Percentiles rank a stretch among this genome's conserved stretches.
phyloP scores from a whole-genome alignment of 2,329 filamentous ascomycete species.

The Sclerotinia sclerotiorum region DNA sequence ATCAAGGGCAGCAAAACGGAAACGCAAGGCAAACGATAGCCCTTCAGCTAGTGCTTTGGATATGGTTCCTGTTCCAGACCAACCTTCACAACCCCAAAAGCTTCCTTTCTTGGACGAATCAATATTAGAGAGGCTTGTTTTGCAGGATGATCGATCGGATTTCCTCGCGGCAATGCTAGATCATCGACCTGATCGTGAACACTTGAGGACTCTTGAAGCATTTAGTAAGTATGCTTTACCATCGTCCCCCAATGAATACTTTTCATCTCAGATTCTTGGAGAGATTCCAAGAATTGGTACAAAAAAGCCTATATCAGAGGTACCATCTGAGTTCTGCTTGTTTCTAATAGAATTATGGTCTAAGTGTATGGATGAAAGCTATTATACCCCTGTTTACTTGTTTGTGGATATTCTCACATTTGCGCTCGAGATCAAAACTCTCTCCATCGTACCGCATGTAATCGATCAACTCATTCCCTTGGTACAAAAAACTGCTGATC shows the following conservation, averaged over 20 bases:
- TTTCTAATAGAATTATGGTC: constrained; percentile 67
- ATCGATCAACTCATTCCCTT: constrained; percentile 56
- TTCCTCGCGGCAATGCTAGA: constrained; percentile 41
- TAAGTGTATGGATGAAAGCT: constrained; percentile 62
- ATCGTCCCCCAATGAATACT: constrained; percentile 58
- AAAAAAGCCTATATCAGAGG: constrained; percentile 50
- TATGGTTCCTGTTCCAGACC: constrained; percentile 33
- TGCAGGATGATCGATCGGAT: constrained; percentile 46
- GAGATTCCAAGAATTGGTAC: constrained; percentile 60
- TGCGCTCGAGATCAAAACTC: constrained; percentile 61
- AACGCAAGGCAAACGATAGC: constrained; percentile 64
- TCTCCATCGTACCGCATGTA: constrained; percentile 58
- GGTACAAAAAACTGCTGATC: constrained; percentile 57
- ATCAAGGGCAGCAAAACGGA: constrained; percentile 64
- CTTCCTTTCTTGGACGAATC: constrained; percentile 36
- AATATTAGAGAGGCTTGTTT: constrained; percentile 43
- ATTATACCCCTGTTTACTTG: constrained; percentile 62
- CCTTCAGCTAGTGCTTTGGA: constrained; percentile 57
- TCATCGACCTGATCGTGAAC: constrained; percentile 44
- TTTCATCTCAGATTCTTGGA: constrained; percentile 68
- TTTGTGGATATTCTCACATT: constrained; percentile 65
- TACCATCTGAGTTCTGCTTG: constrained; percentile 62
- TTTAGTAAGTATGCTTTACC: constrained; percentile 65
- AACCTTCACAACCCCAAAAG: not conserved
- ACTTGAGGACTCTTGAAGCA: constrained; percentile 65